phyloP scores from a whole-genome alignment of 176 grass and related monocot genomes.

The Saccharum officinarum region DNA sequence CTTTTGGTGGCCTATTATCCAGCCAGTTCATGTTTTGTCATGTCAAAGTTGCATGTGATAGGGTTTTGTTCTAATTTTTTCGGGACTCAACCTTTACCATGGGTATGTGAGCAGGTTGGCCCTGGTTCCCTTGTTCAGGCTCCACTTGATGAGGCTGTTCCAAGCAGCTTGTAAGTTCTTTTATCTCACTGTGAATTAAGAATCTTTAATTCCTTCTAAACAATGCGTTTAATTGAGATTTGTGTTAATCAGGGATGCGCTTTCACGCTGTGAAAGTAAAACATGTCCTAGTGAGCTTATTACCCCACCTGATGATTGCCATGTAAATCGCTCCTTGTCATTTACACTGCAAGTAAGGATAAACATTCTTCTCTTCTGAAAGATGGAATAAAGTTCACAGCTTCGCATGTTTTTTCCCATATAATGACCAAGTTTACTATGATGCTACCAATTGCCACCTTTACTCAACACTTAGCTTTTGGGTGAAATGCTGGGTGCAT shows the following conservation, averaged over 20 bases:
- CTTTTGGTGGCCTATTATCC: constrained; percentile 1
- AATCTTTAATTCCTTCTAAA: constrained; percentile 40
- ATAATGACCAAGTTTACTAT: background rate
- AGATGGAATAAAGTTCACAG: background rate
- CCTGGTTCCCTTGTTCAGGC: constrained; percentile 92
- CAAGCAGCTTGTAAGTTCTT: constrained; percentile 87
- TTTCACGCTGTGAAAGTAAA: constrained; percentile 84
- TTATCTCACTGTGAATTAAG: constrained; percentile 16
- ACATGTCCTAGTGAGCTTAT: constrained; percentile 95
- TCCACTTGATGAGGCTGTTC: constrained; percentile 64
- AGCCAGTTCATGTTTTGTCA: constrained; percentile 27
- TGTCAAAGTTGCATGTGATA: background rate
- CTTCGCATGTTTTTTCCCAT: background rate
- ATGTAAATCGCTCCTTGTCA: constrained; percentile 90
- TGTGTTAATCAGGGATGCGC: constrained; percentile 61
- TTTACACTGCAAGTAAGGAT: constrained; percentile 83
- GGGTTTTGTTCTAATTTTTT: background rate
- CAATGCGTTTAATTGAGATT: constrained; percentile 28
- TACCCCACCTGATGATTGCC: constrained; percentile 91
- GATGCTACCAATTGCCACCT: background rate
- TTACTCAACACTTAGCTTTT: background rate
- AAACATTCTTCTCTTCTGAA: constrained; percentile 17
- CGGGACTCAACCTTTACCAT: constrained; percentile 10
- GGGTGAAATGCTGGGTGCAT: background rate
- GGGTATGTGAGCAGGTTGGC: constrained; percentile 70